phyloP scores from a whole-genome alignment of 2,329 filamentous ascomycete species.

The Ophiocordyceps australis region DNA sequence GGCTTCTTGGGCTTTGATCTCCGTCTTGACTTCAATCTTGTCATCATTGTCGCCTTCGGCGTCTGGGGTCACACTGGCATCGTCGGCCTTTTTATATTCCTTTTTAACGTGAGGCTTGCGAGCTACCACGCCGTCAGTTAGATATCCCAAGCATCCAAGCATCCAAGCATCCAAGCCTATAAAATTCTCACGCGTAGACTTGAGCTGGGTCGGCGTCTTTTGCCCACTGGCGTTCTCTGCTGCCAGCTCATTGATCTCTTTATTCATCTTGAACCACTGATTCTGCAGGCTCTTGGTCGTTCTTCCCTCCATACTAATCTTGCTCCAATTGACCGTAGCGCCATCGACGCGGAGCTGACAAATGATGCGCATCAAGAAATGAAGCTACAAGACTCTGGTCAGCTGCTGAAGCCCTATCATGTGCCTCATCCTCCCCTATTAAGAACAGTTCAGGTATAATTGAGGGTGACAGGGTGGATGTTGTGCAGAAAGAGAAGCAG shows the following conservation, averaged over 20 bases:
- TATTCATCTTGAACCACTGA: conserved; percentile 17
- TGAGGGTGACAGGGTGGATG: background rate
- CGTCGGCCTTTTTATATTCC: too few relatives aligned
- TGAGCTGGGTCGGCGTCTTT: conserved; percentile 3
- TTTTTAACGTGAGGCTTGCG: conserved; percentile 6
- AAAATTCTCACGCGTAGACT: conserved; percentile 7
- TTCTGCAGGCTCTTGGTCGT: conserved; percentile 18
- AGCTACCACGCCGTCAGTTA: conserved; percentile 3
- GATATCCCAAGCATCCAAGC: background rate
- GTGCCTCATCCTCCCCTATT: too few relatives aligned
- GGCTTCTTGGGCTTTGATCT: too few relatives aligned
- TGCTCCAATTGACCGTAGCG: conserved; percentile 15
- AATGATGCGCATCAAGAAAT: conserved; percentile 17
- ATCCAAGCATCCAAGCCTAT: too few relatives aligned
- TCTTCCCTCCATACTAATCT: conserved; percentile 16
- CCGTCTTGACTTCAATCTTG: too few relatives aligned
- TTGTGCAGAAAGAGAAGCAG: background rate
- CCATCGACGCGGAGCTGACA: conserved; percentile 13
- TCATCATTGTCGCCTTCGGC: background rate
- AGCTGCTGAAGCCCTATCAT: too few relatives aligned
- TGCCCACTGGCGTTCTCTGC: conserved; percentile 2
- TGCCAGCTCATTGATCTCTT: conserved; percentile 14
- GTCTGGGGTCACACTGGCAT: conserved; percentile 1
- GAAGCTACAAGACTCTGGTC: too few relatives aligned
- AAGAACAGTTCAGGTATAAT: too few relatives aligned